Conservation (phyloP, 208 protist species). For the Leishmania turanica region DNA sequence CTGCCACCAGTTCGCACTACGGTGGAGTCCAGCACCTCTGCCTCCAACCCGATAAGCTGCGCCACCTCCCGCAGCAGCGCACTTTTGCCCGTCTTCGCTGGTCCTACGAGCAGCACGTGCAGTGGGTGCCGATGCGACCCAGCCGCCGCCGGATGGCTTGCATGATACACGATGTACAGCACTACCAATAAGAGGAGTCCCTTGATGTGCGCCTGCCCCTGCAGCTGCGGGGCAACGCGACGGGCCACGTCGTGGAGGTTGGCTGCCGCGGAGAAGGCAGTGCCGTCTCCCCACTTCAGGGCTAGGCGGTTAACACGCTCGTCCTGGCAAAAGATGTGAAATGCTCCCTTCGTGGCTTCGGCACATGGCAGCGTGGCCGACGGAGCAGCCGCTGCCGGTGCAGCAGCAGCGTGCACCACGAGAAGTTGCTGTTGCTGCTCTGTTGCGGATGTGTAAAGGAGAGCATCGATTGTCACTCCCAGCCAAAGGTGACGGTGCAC, state of each 20-base stretch:
- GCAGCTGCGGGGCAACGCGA: slow-evolving; percentile 45
- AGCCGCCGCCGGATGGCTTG: slow-evolving; percentile 14
- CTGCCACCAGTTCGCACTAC: slow-evolving; percentile 39
- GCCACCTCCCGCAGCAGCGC: slow-evolving; percentile 44
- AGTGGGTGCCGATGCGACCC: slow-evolving; percentile 29
- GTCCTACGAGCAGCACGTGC: slow-evolving; percentile 64
- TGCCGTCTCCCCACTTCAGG: slow-evolving; percentile 10
- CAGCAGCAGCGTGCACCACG: slow-evolving; percentile 50
- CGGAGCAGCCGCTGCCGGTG: background rate
- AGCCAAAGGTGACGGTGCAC: slow-evolving; percentile 36
- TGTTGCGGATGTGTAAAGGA: slow-evolving; percentile 49
- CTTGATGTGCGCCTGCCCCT: slow-evolving; percentile 60
- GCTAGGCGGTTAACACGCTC: background rate
- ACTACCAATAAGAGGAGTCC: slow-evolving; percentile 52
- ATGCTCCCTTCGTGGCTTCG: background rate
- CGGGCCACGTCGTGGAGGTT: slow-evolving; percentile 34
- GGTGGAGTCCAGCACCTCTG: slow-evolving; percentile 44
- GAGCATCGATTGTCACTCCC: slow-evolving; percentile 32
- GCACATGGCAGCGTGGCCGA: background rate
- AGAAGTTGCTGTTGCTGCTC: slow-evolving; percentile 41
- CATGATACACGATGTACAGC: slow-evolving; percentile 57
- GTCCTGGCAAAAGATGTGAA: slow-evolving; percentile 8
- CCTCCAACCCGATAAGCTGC: slow-evolving; percentile 39
- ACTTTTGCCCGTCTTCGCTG: slow-evolving; percentile 62
- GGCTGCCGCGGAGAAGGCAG: background rate